Conservation (phyloP, 139 green algal species). For the Chlorella vulgaris region DNA sequence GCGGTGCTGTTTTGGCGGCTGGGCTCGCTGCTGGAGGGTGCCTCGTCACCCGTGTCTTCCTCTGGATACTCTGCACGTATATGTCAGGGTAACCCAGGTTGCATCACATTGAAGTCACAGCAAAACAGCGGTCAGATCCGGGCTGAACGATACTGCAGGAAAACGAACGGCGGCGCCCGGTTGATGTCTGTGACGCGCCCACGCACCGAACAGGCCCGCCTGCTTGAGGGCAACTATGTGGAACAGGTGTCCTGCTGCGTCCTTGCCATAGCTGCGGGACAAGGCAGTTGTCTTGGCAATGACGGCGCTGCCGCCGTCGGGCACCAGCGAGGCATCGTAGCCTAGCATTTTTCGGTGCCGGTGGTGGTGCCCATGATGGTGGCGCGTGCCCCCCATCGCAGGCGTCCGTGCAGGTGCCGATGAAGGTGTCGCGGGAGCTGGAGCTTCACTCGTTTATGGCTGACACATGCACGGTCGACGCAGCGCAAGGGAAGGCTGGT, state of each 20-base stretch:
- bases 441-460: no score
- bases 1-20: constrained; percentile 36
- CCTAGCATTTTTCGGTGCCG: not conserved
- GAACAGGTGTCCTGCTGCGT: constrained; percentile 71
- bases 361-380: not conserved
- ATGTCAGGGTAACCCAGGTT: not conserved
- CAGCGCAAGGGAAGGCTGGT: no score
- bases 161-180: no score
- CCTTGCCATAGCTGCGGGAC: constrained; percentile 54
- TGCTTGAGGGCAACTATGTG: constrained; percentile 68
- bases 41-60: not conserved
- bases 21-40: not conserved
- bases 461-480: not conserved
- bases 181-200: no score
- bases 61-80: constrained; percentile 18
- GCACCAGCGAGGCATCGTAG: constrained; percentile 10
- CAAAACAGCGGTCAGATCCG: no score
- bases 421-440: no score
- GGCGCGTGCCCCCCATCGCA: not conserved
- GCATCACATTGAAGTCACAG: not conserved
- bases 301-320: constrained; percentile 41
- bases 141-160: not conserved
- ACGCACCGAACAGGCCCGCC: constrained; percentile 66
- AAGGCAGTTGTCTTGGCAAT: constrained; percentile 40
- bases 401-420: no score